Conservation (phyloP, 208 protist species). For the Herpetomonas muscarum region DNA sequence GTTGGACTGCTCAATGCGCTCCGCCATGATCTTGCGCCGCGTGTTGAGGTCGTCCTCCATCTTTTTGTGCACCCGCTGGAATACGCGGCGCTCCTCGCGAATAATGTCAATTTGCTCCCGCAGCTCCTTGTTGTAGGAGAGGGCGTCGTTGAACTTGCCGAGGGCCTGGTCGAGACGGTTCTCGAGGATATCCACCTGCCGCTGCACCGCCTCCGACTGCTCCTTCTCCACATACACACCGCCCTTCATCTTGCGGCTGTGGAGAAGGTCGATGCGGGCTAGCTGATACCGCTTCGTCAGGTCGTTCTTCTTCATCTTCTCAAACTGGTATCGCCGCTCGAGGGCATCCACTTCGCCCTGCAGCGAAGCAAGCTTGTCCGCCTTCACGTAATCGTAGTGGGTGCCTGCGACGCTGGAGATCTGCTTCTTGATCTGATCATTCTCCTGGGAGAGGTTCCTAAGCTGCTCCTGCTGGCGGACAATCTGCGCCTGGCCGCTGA, state of each 20-base stretch:
- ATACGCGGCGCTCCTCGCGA: slow-evolving; percentile 94
- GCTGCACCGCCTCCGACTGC: slow-evolving; percentile 82
- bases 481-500: slow-evolving; percentile 53
- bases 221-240: slow-evolving; percentile 91
- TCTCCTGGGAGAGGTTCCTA: slow-evolving; percentile 62
- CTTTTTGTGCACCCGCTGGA: slow-evolving; percentile 95
- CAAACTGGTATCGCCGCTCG: slow-evolving; percentile 88
- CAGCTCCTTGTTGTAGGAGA: slow-evolving; percentile 94
- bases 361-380: slow-evolving; percentile 78
- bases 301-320: slow-evolving; percentile 91
- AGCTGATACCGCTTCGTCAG: slow-evolving; percentile 82
- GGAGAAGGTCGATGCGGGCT: slow-evolving; percentile 79
- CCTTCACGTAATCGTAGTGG: slow-evolving; percentile 84
- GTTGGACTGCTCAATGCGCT: slow-evolving; percentile 94
- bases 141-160: slow-evolving; percentile 95
- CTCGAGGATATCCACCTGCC: slow-evolving; percentile 94
- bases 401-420: slow-evolving; percentile 62
- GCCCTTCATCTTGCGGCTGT: slow-evolving; percentile 81
- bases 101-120: slow-evolving; percentile 96
- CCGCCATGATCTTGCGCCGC: slow-evolving; percentile 93
- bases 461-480: slow-evolving; percentile 79
- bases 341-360: slow-evolving; percentile 85
- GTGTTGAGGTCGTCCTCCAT: slow-evolving; percentile 92
- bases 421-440: slow-evolving; percentile 88
- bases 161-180: slow-evolving; percentile 94